phyloP scores from a whole-genome alignment of 768 basidiomycete species.

The Tricholoma furcatifolium region DNA sequence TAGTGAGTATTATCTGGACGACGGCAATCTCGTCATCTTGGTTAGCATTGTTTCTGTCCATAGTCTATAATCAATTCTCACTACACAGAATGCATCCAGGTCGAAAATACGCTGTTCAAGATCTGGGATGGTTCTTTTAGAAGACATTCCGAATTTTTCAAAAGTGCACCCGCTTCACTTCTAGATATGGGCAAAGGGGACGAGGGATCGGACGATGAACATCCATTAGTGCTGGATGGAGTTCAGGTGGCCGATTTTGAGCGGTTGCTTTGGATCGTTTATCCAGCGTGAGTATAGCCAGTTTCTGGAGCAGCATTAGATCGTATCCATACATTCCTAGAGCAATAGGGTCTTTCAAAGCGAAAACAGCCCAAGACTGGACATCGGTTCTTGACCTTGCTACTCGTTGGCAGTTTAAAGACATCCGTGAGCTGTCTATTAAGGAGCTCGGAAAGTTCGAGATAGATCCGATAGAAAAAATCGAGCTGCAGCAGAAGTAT shows the following conservation, averaged over 20 bases:
- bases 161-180: constrained; percentile 12
- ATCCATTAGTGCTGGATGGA: constrained; percentile 25
- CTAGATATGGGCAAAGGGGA: constrained; percentile 10
- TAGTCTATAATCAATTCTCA: no score
- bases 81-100: constrained; percentile 18
- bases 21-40: constrained; percentile 24
- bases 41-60: constrained; percentile 10
- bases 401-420: constrained; percentile 6
- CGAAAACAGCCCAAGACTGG: constrained; percentile 10
- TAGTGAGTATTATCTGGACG: constrained; percentile 23
- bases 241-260: constrained; percentile 31
- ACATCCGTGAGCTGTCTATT: constrained; percentile 5
- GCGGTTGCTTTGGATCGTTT: constrained; percentile 32
- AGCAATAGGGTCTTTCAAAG: constrained; percentile 11
- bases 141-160: constrained; percentile 20
- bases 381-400: constrained; percentile 7
- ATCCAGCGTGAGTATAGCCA: constrained; percentile 23
- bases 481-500: constrained; percentile 5
- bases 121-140: constrained; percentile 15
- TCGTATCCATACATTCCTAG: background rate
- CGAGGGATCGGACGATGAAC: constrained; percentile 22
- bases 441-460: constrained; percentile 3
- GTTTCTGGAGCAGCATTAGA: background rate
- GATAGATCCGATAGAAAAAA: constrained; percentile 3
- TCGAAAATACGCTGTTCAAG: constrained; percentile 18